These are phyloP conservation scores for Cucurbitaria berberidis DNA, from an alignment of 2,329 filamentous ascomycete species.

Conservation along the genomic window DNA sequence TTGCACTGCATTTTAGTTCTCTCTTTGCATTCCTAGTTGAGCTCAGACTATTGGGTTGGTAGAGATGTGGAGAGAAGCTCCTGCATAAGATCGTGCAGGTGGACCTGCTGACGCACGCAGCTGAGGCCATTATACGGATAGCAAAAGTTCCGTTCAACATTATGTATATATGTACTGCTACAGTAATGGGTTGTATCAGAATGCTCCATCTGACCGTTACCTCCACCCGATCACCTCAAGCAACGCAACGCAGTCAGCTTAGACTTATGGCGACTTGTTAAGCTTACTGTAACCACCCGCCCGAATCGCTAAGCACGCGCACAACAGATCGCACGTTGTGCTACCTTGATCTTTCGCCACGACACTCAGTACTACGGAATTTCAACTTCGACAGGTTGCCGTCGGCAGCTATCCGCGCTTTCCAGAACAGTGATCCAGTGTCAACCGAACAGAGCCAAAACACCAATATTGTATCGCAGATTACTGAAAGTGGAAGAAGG, in stretches of 20 bases:
- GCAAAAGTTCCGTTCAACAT: slow-evolving; percentile 1
- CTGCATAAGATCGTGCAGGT: slow-evolving; percentile 24
- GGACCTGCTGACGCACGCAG: slow-evolving; percentile 35
- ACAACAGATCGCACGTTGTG: slow-evolving; percentile 17
- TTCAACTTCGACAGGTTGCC: not conserved
- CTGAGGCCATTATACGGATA: slow-evolving; percentile 21
- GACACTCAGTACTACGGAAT: slow-evolving; percentile 8
- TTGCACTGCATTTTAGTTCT: slow-evolving; percentile 16
- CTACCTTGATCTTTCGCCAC: slow-evolving; percentile 7
- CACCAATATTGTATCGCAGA: slow-evolving; percentile 9
- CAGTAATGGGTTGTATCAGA: slow-evolving; percentile 3
- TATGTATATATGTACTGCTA: slow-evolving; percentile 7
- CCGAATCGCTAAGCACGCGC: slow-evolving; percentile 14
- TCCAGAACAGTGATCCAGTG: not conserved
- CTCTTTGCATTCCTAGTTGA: slow-evolving; percentile 13
- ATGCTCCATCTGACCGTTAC: slow-evolving; percentile 1
- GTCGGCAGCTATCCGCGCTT: not conserved
- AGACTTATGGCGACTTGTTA: too few species aligned
- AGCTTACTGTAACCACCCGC: slow-evolving; percentile 30
- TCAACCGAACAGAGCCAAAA: not conserved
- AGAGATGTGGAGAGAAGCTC: slow-evolving; percentile 19
- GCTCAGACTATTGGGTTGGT: slow-evolving; percentile 25
- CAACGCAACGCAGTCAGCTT: slow-evolving; percentile 16
- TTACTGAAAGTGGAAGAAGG: slow-evolving; percentile 6
- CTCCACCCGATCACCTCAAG: not conserved